Evolutionary conservation across 371 early-diverging fungal species (phyloP).

Genomic region (Apophysomyces sp.): DNA sequence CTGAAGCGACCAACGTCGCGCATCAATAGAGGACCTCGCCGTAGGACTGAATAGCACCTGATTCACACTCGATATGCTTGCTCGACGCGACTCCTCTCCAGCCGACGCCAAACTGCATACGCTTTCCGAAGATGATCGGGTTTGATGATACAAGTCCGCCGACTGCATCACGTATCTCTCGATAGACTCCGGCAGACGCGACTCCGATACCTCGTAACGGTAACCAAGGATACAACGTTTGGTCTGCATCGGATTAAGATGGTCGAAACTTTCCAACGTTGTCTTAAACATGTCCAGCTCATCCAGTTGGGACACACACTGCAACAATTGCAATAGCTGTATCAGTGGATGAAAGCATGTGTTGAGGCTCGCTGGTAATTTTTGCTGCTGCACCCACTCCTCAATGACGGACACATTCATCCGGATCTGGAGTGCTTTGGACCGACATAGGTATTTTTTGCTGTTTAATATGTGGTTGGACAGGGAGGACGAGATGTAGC

Average conservation of each 20-base stretch:
- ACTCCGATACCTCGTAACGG: conserved; percentile 83
- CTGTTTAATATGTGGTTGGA: conserved; percentile 80
- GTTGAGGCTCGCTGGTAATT: conserved; percentile 33
- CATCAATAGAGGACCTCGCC: too few species aligned
- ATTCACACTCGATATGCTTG: conserved; percentile 1
- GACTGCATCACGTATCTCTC: conserved; percentile 59
- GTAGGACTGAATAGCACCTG: background rate
- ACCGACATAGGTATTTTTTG: conserved; percentile 73
- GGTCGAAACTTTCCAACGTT: conserved; percentile 59
- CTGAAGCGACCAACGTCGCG: background rate
- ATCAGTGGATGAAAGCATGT: conserved; percentile 58
- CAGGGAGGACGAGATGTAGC: conserved; percentile 66
- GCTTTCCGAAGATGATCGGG: conserved; percentile 38
- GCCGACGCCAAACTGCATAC: background rate
- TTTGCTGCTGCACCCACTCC: conserved; percentile 75
- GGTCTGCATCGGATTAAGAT: conserved; percentile 67
- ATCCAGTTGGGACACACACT: conserved; percentile 69
- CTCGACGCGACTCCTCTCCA: background rate
- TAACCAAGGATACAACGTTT: conserved; percentile 72
- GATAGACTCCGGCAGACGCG: conserved; percentile 61
- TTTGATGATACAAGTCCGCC: conserved; percentile 21
- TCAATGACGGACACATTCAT: conserved; percentile 78
- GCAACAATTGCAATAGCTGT: conserved; percentile 79
- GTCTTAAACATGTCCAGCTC: conserved; percentile 68
- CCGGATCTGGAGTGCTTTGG: conserved; percentile 82